Base-by-base conservation (phyloP, 805 yeast species). In the Ogataea trehalophila region DNA sequence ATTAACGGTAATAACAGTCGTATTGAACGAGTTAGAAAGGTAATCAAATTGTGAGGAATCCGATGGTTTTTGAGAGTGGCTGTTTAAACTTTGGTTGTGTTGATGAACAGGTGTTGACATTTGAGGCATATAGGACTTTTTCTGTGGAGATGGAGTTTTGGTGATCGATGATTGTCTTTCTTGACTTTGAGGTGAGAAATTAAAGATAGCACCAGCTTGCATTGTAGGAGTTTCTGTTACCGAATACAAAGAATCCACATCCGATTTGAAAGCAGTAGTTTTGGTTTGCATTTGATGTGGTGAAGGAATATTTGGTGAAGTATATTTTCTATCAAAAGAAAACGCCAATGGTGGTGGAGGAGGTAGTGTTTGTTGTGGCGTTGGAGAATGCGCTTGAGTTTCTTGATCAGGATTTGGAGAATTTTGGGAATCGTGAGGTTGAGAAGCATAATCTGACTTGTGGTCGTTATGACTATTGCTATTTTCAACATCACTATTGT, bases 1-100 rank as follows among this genome's bases (percentile, higher is more conserved):
- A 37, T 57, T 60, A 7, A 67, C 64, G 6, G 65, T 49, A 20
- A 67, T 65, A 8, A 60, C 51, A 1, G 66, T 61, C 2, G 64
- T 59, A 40, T 61, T 59, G 9, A 66, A 46, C 16, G 61, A 55
- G 35, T 60, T 59, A 15, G 63, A 51, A 23, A 65, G 41, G 46
- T 63, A 65, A 38, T 65, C 67, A 39, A 49, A 57, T 31, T 53
- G 56, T 6, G 62, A 53, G 14, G 56, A 47, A 13, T 53, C 59
- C 6, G 63, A 56, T 2, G 47, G 46, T 13, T 50, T 50, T n/a
- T 46, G 55, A 38, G 53, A 53, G 20, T 51, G 6, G 29, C 15
- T 18, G 39, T 41, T 20, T 9, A 17, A 22, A 33, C 20, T 8
- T 20, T 31, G 20, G 34, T 18, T 16, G 22, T 20, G 4, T 29